Percentiles rank a stretch among this genome's conserved stretches.
These are phyloP conservation scores for Cladosporium sp. DNA, from an alignment of 2,329 filamentous ascomycete species.

Conservation along the genomic window DNA sequence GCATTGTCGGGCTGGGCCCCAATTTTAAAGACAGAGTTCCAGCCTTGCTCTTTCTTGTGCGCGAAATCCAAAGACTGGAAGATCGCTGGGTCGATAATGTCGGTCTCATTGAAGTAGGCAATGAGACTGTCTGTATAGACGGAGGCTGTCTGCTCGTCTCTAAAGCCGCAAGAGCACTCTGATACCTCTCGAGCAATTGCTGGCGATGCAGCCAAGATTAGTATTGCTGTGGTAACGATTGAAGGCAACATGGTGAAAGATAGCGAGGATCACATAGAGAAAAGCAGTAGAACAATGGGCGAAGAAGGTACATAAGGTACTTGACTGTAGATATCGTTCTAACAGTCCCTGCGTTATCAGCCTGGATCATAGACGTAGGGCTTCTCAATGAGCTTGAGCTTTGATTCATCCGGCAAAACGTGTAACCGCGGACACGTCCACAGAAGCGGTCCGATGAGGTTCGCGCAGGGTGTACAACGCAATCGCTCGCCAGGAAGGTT, in stretches of 20 bases:
- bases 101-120: conserved; percentile 52
- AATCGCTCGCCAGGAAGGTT: neutral
- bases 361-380: neutral
- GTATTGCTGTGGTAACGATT: neutral
- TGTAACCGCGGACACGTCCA: neutral
- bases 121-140: conserved; percentile 51
- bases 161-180: conserved; percentile 48
- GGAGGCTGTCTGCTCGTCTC: conserved; percentile 39
- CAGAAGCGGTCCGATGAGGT: neutral
- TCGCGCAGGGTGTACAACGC: neutral
- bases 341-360: neutral
- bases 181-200: neutral
- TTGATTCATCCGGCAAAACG: neutral
- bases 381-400: neutral
- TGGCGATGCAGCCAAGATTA: neutral
- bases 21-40: conserved; percentile 47
- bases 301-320: neutral
- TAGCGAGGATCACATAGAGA: neutral
- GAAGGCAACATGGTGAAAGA: neutral
- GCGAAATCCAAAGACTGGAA: conserved; percentile 43
- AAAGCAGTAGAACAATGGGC: neutral
- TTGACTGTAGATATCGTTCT: neutral
- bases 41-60: conserved; percentile 48
- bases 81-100: conserved; percentile 30
- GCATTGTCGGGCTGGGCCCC: conserved; percentile 44